Percentiles rank a stretch among this genome's conserved stretches.
Evolutionary conservation across 805 yeast species (phyloP).

Genomic region (Wickerhamiella sorbophila): DNA sequence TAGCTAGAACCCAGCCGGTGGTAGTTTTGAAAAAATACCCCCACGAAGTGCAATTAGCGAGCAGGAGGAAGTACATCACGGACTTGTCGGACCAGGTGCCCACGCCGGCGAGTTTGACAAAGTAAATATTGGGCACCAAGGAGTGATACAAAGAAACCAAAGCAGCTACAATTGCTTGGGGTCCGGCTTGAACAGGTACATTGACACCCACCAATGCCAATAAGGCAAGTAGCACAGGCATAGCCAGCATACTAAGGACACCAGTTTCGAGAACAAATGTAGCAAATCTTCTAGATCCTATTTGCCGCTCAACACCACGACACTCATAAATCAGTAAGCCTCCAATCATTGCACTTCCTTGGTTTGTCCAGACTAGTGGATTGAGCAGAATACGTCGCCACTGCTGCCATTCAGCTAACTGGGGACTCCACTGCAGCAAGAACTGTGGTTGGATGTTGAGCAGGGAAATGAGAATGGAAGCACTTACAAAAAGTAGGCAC

Average conservation of each 20-base stretch:
- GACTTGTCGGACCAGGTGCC: not conserved
- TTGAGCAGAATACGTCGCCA: constrained; percentile 6
- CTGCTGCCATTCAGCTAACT: constrained; percentile 7
- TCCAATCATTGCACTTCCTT: constrained; percentile 4
- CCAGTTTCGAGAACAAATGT: not conserved
- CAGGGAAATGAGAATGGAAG: constrained; percentile 3
- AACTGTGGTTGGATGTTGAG: constrained; percentile 3
- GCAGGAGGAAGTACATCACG: not conserved
- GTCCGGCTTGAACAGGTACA: not conserved
- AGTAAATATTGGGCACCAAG: not conserved
- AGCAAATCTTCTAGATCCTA: constrained; percentile 2
- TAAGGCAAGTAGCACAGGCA: not conserved
- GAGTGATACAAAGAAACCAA: constrained; percentile 1
- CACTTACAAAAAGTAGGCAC: not conserved
- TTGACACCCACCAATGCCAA: not conserved
- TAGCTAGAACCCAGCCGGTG: constrained; percentile 1
- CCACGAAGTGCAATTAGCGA: not conserved
- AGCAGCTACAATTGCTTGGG: not conserved
- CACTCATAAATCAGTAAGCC: constrained; percentile 6
- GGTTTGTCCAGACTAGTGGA: constrained; percentile 6
- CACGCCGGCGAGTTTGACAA: not conserved
- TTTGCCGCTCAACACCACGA: constrained; percentile 7
- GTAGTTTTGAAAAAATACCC: not conserved
- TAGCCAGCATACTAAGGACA: not conserved
- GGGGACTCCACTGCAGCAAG: constrained; percentile 3